Conservation (phyloP, 1,284 basidiomycete species). For the Dichomitus squalens region DNA sequence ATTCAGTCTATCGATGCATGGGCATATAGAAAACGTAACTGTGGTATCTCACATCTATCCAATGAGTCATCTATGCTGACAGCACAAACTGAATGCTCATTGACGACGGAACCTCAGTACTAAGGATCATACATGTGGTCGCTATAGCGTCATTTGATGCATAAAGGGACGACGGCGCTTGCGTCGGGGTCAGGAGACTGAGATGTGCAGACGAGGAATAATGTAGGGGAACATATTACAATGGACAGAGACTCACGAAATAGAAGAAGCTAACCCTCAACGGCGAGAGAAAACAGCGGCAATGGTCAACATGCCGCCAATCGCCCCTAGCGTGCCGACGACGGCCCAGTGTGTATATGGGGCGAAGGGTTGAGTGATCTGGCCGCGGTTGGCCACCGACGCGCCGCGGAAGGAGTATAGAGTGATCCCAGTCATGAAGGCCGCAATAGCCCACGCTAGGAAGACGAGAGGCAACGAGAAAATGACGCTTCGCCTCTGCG, state of each 20-base stretch:
- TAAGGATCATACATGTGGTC: too few relatives aligned
- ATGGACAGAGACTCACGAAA: not conserved
- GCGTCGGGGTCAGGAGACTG: too few relatives aligned
- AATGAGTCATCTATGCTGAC: too few relatives aligned
- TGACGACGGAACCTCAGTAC: too few relatives aligned
- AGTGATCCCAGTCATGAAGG: constrained; percentile 64
- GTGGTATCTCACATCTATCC: too few relatives aligned
- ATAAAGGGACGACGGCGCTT: too few relatives aligned
- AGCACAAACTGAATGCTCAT: too few relatives aligned
- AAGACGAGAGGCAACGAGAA: constrained; percentile 76
- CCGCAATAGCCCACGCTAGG: constrained; percentile 66
- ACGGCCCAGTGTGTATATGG: constrained; percentile 65
- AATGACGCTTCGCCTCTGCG: constrained; percentile 60
- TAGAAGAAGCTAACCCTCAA: constrained; percentile 15
- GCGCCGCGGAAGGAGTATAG: constrained; percentile 64
- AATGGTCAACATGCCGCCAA: constrained; percentile 62
- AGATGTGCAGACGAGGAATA: too few relatives aligned
- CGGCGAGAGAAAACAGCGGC: constrained; percentile 49
- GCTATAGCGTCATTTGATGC: too few relatives aligned
- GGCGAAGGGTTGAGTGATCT: constrained; percentile 47
- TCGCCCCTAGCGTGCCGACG: constrained; percentile 59
- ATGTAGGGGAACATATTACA: too few relatives aligned
- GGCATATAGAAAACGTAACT: too few relatives aligned
- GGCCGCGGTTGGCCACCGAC: constrained; percentile 37
- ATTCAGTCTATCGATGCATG: too few relatives aligned